Evolutionary conservation across 2,329 filamentous ascomycete genomes (phyloP).

Genomic region (Alternaria sp.): DNA sequence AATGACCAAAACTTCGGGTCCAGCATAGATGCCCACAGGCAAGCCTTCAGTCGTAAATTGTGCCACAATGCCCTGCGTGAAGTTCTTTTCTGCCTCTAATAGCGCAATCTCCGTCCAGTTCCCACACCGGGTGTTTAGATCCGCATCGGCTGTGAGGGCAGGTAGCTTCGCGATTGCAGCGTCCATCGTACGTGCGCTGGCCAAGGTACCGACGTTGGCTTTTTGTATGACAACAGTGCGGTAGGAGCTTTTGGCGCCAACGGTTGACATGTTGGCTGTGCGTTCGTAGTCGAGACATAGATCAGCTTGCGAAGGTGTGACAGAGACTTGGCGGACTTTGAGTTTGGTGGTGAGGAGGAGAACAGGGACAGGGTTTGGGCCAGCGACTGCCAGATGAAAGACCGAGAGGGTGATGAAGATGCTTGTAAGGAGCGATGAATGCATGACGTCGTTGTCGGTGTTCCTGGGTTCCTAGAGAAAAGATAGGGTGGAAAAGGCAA

Average conservation of each 20-base stretch:
- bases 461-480: neutral
- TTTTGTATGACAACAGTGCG: slow-evolving; percentile 58
- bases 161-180: slow-evolving; percentile 52
- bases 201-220: slow-evolving; percentile 54
- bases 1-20: slow-evolving; percentile 33
- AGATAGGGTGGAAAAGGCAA: neutral
- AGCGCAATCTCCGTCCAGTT: slow-evolving; percentile 58
- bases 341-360: slow-evolving; percentile 27
- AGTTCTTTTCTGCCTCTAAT: slow-evolving; percentile 56
- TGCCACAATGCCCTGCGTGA: slow-evolving; percentile 55
- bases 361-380: slow-evolving; percentile 18
- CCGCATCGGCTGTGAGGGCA: slow-evolving; percentile 52
- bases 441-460: slow-evolving; percentile 22
- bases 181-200: slow-evolving; percentile 54
- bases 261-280: slow-evolving; percentile 59
- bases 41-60: slow-evolving; percentile 44
- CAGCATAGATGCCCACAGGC: slow-evolving; percentile 42
- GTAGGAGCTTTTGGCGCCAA: slow-evolving; percentile 58
- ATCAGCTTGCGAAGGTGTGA: slow-evolving; percentile 33
- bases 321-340: slow-evolving; percentile 39
- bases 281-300: slow-evolving; percentile 56
- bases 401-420: slow-evolving; percentile 40
- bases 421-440: slow-evolving; percentile 37
- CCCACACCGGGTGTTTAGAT: slow-evolving; percentile 57
- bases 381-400: slow-evolving; percentile 31